Evolutionary conservation across 768 basidiomycete genomes (phyloP), one percentile per base, ranked within the genome.

Genomic region (Tephrocybe sp.): DNA sequence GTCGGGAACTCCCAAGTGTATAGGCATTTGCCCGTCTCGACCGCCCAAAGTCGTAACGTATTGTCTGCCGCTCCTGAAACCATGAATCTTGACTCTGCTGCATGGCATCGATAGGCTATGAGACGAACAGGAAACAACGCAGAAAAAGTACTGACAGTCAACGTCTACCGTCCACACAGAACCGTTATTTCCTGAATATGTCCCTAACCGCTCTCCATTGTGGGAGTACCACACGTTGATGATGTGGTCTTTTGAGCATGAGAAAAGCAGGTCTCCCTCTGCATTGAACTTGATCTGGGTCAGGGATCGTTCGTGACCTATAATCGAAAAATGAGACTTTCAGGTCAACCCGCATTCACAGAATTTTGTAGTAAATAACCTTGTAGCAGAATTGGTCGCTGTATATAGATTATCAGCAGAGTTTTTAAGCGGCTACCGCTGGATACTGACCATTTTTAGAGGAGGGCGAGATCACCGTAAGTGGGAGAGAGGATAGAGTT

Each of bases 1-100:
- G 96, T 98, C 30, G 91, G 90, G 78, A 97, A 98, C 68, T 98
- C 96, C 97, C 97, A 99, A 3, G 82, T 87, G 67, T 86, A 91
- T 24, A 99, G 76, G 64, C 92, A 94, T 71, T 97, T 93, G 52
- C 96, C 97, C 3, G 86, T 88, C 44, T 82, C 73, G 25, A 98
- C 90, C 40, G 80, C 77, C 97, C 96, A 99, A 8, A 99, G 77
- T 55, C 87, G 84, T 69, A 99, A 80, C 36, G 84, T 81, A 69
- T 98, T 99, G 70, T 99, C 96, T 14, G 97, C 96, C 2, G 95
- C 83, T 9, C 96, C 96, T 5, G 95, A 89, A 20, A 98, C 77
- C 61, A 98, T 76, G 71, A 84, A 94, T 67, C 76, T 81, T 55
- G 94, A 88, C 73, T 92, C 80, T 37, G 87, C 96, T 79, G 49